Base-by-base conservation (phyloP, 495 filamentous ascomycete genomes). In the Penicillium bialowiezense region DNA sequence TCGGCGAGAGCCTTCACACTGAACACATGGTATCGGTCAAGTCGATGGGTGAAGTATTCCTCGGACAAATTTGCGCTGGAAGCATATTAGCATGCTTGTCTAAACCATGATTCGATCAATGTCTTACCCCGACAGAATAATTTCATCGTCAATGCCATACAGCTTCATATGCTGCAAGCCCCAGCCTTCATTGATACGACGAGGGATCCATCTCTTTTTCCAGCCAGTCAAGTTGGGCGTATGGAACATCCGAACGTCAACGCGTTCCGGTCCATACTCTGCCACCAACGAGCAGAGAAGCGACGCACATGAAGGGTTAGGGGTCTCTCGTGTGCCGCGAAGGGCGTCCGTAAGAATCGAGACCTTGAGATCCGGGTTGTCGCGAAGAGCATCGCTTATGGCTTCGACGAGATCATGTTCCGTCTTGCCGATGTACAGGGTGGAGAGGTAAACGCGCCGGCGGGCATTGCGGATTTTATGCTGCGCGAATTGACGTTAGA, bases 121-220 rank as follows among this genome's bases (percentile, higher is more conserved):
- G 15, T 21, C 74, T 31, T 76, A 89, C 83, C 93, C 93, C 2
- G 91, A 95, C 21, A 99, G 78, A 29, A 99, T 93, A 41, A 99
- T 84, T 66, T 97, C 92, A 59, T 97, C 91, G 52, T 99, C 93
- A 34, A 96, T 69, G 1, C 95, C 93, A 56, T 99, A 99, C 0
- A 99, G 78, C 76, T 99, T 99, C 90, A 99, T 99, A 62, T 99
- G 93, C 62, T 99, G 93, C 35, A 99, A 70, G 12, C 93, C 93
- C 92, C 93, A 99, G 29, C 93, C 93, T 65, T 99, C 93, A 57
- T 99, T 99, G 61, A 97, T 90, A 8, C 93, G 80, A 53, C 82
- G 85, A 2, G 93, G 93, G 35, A 97, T 78, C 55, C 88, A 64
- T 56, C 81, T 82, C 73, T 97, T 97, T 38, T 84, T 80, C 36